Percentiles rank a stretch among this genome's conserved stretches.
Conservation (phyloP, 805 yeast species). For the Candida quercuum region DNA sequence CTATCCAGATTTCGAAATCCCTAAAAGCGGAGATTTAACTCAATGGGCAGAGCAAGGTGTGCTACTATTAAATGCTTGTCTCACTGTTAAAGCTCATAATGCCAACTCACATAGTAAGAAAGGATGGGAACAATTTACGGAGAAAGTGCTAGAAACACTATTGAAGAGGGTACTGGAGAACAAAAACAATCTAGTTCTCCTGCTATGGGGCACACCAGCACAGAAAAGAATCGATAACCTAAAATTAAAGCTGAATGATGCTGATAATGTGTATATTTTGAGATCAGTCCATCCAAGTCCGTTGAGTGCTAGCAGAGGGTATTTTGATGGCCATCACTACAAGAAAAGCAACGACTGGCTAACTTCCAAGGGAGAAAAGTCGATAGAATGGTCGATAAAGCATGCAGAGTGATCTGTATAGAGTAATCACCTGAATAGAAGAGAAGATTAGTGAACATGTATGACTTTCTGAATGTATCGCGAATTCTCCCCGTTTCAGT, state of each 20-base stretch:
- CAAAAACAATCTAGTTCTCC: constrained; percentile 13
- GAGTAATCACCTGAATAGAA: too few species aligned
- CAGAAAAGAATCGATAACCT: constrained; percentile 30
- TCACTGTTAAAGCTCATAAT: constrained; percentile 88
- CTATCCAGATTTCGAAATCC: constrained; percentile 61
- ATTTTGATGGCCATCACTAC: constrained; percentile 75
- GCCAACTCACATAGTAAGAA: constrained; percentile 87
- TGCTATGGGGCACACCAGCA: constrained; percentile 39
- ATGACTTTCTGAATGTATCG: too few species aligned
- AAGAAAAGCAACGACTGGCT: constrained; percentile 77
- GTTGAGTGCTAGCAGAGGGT: constrained; percentile 82
- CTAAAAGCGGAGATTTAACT: constrained; percentile 53
- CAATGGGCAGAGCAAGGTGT: constrained; percentile 90
- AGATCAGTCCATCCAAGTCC: constrained; percentile 94
- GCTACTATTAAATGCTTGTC: constrained; percentile 75
- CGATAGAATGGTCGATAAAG: constrained; percentile 64
- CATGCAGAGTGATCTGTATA: too few species aligned
- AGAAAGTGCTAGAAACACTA: constrained; percentile 58
- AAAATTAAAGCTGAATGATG: constrained; percentile 25
- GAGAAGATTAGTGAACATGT: too few species aligned
- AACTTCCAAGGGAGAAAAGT: constrained; percentile 28
- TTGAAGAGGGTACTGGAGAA: constrained; percentile 29
- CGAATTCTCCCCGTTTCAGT: too few species aligned
- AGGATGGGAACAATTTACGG: constrained; percentile 94
- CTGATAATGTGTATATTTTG: constrained; percentile 42